Evolutionary conservation across 2,329 filamentous ascomycete genomes (phyloP), one percentile per base, ranked within the genome.

Genomic region (Colletotrichum plurivorum): DNA sequence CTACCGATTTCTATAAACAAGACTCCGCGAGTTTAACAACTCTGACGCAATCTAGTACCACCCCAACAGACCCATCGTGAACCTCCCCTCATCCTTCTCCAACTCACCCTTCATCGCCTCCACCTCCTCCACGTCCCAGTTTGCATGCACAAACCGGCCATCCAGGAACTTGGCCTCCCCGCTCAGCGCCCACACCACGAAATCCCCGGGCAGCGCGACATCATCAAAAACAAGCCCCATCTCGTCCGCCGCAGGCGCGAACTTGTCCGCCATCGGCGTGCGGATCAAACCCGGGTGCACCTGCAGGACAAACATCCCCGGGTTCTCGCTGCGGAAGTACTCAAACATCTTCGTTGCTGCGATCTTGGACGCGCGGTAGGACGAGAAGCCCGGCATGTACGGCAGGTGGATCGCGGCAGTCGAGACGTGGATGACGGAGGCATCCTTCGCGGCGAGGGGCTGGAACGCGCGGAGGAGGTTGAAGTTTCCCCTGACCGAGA

Each of bases 91-190:
- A 12, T 73, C 61, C 1, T 31, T 59, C n/a, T 67, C 60, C 27
- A 73, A 16, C 10, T 54, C 54, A 2, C 39, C 70, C 31, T 57
- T 65, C 31, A 69, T 60, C 39, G 57, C 65, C 73, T 83, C 82
- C 27, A 87, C 76, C 71, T 87, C 85, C 31, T 84, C 79, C 0
- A 86, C 79, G 73, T 88, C 86, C 85, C 84, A 88, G n/a, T 83
- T 83, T 10, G 80, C 78, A 80, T 82, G 86, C 1, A 86, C 72
- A 16, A 83, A 82, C 36, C 82, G 83, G 2, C 80, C 78, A 43
- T 80, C 82, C 46, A 87, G 70, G 67, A 87, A 87, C 5, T 67
- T 72, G 0, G 85, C 84, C 71, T 87, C 83, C 1, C 78, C 72
- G 36, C 79, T 82, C 0, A 81, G 77, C 16, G 82, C 74, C 84